Conservation (phyloP, 495 filamentous ascomycete species). For the Xanthoparmelia taractica region DNA sequence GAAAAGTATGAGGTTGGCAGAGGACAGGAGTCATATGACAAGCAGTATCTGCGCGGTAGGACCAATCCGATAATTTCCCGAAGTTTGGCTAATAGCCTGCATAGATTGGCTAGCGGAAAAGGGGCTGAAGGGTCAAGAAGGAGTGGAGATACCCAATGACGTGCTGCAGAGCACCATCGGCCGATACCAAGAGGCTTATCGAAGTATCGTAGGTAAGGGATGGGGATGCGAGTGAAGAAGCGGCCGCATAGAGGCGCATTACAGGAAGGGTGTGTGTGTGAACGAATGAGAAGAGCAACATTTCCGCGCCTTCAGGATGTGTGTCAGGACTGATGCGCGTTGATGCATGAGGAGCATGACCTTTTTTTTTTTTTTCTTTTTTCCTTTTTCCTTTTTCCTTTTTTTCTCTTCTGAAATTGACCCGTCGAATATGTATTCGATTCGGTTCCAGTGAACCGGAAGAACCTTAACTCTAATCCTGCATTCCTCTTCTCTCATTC, state of each 20-base stretch:
- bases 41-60: slow-evolving; percentile 65
- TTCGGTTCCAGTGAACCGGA: slow-evolving; percentile 8
- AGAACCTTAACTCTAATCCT: slow-evolving; percentile 17
- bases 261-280: neutral
- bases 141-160: slow-evolving; percentile 59
- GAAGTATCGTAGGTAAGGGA: slow-evolving; percentile 40
- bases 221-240: slow-evolving; percentile 11
- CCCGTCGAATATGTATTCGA: neutral
- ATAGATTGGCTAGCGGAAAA: slow-evolving; percentile 67
- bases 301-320: slow-evolving; percentile 15
- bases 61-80: neutral
- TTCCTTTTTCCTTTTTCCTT: too few species aligned
- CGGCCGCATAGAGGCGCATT: slow-evolving; percentile 9
- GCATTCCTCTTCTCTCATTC: slow-evolving; percentile 6
- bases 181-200: slow-evolving; percentile 64
- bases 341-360: neutral
- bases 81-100: slow-evolving; percentile 10
- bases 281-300: slow-evolving; percentile 4
- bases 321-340: slow-evolving; percentile 13
- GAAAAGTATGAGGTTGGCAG: slow-evolving; percentile 63
- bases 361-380: too few species aligned
- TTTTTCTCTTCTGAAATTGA: too few species aligned
- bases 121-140: slow-evolving; percentile 63
- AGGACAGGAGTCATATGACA: slow-evolving; percentile 79
- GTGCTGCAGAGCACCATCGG: slow-evolving; percentile 53